Evolutionary conservation across 371 early-diverging fungal species (phyloP), one percentile per base, ranked within the genome.

Genomic region (Mucor saturninus): DNA sequence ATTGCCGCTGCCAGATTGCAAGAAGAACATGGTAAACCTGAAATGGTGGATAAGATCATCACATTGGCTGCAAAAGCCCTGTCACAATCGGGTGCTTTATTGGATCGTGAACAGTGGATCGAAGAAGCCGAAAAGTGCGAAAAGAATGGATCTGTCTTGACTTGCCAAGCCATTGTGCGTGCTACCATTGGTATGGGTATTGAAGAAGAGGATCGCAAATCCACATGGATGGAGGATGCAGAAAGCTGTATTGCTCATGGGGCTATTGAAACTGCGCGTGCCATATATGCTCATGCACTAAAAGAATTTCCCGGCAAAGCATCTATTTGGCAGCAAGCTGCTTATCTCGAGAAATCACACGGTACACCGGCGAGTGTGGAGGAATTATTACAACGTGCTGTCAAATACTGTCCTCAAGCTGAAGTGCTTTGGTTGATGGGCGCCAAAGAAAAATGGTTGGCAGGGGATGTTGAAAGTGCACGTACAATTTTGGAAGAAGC

Each of bases 351-450:
- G 70, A 94, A 93, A 67, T 71, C 80, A 3, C 92, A 96, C 61
- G 97, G 96, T 38, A 91, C 93, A 5, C 67, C 83, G 0, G 90
- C 86, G 45, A 86, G 88, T 9, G 71, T 96, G 57, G 94, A 93
- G 50, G 90, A 89, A 54, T 58, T 97, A 42, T 71, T 98, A 35
- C 85, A 88, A 39, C 91, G 93, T 13, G 94, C 96, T 2, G 95
- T 96, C 50, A 86, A 84, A 53, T 88, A 90, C 64, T 95, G 95
- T 72, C 98, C 98, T 43, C 93, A 94, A 55, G 92, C 92, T 8
- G 97, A 98, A 76, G 86, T 93, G 1, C 81, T 98, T 45, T 98
- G 98, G 98, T 86, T 98, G 30, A 96, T 98, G 94, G 91, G 89
- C 0, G 98, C 98, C 52, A 96, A 97, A 71, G 95, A 95, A 62